Evolutionary conservation across 352 stramenopile species (phyloP).

Genomic region (Thalassiosira mediterranea): DNA sequence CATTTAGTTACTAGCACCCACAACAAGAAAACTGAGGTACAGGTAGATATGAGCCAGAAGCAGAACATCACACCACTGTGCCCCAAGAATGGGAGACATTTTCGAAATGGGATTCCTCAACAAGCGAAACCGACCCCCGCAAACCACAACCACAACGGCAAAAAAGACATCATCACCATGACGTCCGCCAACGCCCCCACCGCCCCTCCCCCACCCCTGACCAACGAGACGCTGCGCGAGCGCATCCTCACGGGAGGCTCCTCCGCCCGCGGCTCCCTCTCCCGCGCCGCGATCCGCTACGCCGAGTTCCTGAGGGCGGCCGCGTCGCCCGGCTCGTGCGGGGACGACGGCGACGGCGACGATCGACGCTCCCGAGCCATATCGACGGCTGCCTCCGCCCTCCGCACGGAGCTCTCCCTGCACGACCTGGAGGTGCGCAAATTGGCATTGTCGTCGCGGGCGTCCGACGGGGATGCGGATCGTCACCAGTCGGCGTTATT

Average conservation of each 20-base stretch:
- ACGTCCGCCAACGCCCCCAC: background rate
- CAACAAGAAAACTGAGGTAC: too few species aligned
- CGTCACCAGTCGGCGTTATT: conserved; percentile 16
- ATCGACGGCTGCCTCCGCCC: background rate
- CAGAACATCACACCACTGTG: too few species aligned
- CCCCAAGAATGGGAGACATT: too few species aligned
- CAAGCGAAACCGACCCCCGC: too few species aligned
- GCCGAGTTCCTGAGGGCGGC: background rate
- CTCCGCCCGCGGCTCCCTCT: conserved; percentile 30
- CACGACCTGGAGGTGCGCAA: conserved; percentile 52
- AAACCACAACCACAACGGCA: too few species aligned
- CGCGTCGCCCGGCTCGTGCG: background rate
- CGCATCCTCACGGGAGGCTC: conserved; percentile 36
- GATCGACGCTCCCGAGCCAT: background rate
- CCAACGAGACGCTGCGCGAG: conserved; percentile 47
- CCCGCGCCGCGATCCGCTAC: conserved; percentile 37
- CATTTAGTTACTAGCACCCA: too few species aligned
- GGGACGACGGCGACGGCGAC: background rate
- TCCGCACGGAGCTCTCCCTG: conserved; percentile 37
- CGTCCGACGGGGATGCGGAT: conserved; percentile 19
- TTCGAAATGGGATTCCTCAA: too few species aligned
- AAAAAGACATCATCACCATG: too few species aligned
- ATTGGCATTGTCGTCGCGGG: conserved; percentile 32
- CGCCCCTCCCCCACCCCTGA: background rate
- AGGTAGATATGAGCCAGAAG: too few species aligned